Base-by-base conservation (phyloP, 2,329 filamentous ascomycete genomes). In the Trichoderma breve region DNA sequence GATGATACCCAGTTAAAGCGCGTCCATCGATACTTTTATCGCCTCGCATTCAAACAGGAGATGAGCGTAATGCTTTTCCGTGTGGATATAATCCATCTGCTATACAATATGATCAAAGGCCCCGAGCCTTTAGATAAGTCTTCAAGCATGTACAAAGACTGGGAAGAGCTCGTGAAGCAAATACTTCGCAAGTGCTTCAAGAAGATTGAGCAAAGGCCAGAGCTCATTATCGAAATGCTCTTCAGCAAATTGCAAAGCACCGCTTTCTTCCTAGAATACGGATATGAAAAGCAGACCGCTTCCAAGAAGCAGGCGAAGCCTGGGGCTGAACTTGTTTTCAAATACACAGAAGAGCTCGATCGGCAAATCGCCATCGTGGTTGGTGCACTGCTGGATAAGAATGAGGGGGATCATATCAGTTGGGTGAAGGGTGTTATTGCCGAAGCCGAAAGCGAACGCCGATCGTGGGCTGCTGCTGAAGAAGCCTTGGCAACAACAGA, bases 21-120 rank as follows among this genome's bases (percentile, higher is more conserved):
- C 6, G 92, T 92, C 14, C 96, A 98, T 82, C 92, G 96, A 7
- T 99, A 95, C 81, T 95, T 99, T 78, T 97, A 98, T 78, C 91
- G 95, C 0, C 87, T 97, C 12, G 94, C 94, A 0, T 98, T 98
- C 85, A 99, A 98, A 82, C 93, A 97, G 81, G 93, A 98, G 61
- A 91, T 96, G 84, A 91, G 91, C 71, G 91, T 98, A 26, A 89
- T 98, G 83, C 86, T 99, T 1, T 98, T 94, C 82, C 90, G 95
- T 11, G 89, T 97, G 6, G 96, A 98, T 79, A 97, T 98, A 43
- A 89, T 99, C 61, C 90, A 93, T 57, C 86, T 98, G 1, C 91
- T 99, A 64, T 91, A 97, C 79, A 92, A 90, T 78, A 95, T 99
- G 90, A 92, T 98, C 81, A 97, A 97, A 80, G 95, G 95, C 0